Evolutionary conservation across 2,329 filamentous ascomycete genomes (phyloP).

Genomic region (Aureobasidium zeae): DNA sequence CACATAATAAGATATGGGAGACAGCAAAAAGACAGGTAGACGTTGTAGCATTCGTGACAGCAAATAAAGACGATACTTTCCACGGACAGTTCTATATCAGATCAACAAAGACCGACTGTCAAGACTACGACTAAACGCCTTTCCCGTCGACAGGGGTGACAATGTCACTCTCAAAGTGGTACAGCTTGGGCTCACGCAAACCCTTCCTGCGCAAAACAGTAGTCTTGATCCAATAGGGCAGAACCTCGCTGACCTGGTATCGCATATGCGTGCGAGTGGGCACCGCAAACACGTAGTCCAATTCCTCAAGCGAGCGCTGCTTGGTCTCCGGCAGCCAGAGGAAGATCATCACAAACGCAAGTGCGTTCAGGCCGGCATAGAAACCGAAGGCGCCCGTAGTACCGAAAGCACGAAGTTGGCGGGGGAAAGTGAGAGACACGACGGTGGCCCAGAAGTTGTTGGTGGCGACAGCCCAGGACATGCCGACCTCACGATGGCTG

Average conservation of each 20-base stretch:
- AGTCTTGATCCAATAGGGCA: conserved; percentile 40
- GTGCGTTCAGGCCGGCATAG: conserved; percentile 51
- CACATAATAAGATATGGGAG: too few relatives aligned
- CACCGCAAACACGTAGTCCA: conserved; percentile 45
- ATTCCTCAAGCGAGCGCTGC: conserved; percentile 40
- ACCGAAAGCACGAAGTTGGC: conserved; percentile 39
- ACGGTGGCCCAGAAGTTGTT: conserved; percentile 42
- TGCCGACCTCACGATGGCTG: conserved; percentile 26
- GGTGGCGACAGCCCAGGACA: conserved; percentile 29
- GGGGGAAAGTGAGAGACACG: conserved; percentile 43
- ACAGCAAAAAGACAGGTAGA: too few relatives aligned
- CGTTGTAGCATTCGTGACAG: too few relatives aligned
- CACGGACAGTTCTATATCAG: too few relatives aligned
- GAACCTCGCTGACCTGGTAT: conserved; percentile 29
- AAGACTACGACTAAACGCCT: too few relatives aligned
- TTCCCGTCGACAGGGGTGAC: too few relatives aligned
- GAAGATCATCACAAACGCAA: conserved; percentile 56
- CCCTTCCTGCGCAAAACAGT: conserved; percentile 34
- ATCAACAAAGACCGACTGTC: too few relatives aligned
- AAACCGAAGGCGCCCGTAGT: conserved; percentile 51
- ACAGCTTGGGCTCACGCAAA: conserved; percentile 13
- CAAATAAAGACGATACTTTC: too few relatives aligned
- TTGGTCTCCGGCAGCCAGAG: conserved; percentile 45
- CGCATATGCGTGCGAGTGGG: conserved; percentile 32
- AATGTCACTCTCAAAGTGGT: conserved; percentile 11